Conservation (phyloP, 805 yeast genomes). For the Saccharomycopsis vini region DNA sequence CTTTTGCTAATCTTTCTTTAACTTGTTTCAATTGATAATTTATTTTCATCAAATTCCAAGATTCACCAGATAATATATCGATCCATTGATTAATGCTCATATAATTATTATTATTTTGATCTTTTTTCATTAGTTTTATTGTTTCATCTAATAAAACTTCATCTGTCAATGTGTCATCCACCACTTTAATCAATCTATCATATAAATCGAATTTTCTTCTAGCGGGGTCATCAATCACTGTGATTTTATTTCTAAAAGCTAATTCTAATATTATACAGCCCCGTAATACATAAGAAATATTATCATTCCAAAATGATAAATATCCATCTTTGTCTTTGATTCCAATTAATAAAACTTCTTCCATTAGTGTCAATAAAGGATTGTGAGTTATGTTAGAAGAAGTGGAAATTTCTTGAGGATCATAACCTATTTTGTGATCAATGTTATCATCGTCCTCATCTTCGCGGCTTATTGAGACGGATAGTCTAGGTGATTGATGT, state of each 20-base stretch:
- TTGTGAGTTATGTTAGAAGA: conserved; percentile 27
- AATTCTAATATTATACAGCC: conserved; percentile 90
- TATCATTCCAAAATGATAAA: conserved; percentile 96
- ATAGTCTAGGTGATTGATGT: conserved; percentile 18
- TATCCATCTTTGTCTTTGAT: conserved; percentile 94
- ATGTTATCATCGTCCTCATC: too few relatives aligned
- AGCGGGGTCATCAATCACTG: conserved; percentile 86
- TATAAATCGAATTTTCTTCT: conserved; percentile 80
- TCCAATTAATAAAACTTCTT: conserved; percentile 89
- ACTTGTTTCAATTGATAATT: conserved; percentile 95
- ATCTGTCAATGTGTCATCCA: conserved; percentile 82
- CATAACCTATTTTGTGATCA: conserved; percentile 69
- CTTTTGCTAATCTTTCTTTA: conserved; percentile 91
- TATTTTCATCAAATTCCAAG: conserved; percentile 94
- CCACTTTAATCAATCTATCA: conserved; percentile 81
- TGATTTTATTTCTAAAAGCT: conserved; percentile 82
- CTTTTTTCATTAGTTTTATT: conserved; percentile 76
- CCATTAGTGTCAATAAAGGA: conserved; percentile 88
- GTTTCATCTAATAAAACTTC: conserved; percentile 94
- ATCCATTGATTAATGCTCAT: conserved; percentile 85
- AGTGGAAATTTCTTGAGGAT: conserved; percentile 46
- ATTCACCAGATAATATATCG: conserved; percentile 87
- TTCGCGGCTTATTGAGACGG: too few relatives aligned
- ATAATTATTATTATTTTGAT: conserved; percentile 66
- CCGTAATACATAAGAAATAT: conserved; percentile 89